Base-by-base conservation (phyloP, 805 yeast genomes). In the Yarrowia sp. region DNA sequence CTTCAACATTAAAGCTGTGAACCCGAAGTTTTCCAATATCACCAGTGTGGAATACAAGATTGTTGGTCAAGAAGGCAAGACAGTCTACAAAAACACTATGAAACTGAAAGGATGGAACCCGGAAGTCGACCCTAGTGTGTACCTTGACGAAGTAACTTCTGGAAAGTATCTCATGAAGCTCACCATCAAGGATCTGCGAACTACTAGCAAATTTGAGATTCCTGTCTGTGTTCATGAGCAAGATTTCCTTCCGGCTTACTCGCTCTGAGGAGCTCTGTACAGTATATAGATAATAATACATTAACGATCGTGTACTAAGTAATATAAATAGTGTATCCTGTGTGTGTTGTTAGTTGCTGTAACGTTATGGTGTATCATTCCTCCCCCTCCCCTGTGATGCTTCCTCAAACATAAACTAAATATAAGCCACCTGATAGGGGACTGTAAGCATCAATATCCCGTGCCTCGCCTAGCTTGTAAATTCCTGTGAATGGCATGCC, bases 401-500 rank as follows among this genome's bases (percentile, higher is more conserved):
- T 5, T 26, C 32, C 11, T 36, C 38, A 38, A 26, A 48, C 52
- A 15, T 43, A 41, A 16, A 68, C 55, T 7, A 68, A 42, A 46
- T 46, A 56, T 2, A 41, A 8, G 8, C 61, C 61, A 3, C 50
- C 52, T 2, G 40, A 43, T 15, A 45, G 19, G 5, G 48, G 59
- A 12, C 50, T 65, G 26, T 45, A 56, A 14, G 40, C 32, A 16
- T 45, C 38, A n/a, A 56, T 41, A 16, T 48, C 40, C 14, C 40
- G 16, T 2, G 48, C 48, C 12, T 42, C 52, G 8, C 48, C 49
- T 9, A 66, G 45, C 49, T 40, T 64, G 9, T 16, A 19, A 40
- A 42, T 56, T 12, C 50, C 69, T 5, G 55, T 22, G 11, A 36
- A 22, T 61, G 45, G 38, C 69, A 72, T 70, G 81, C 77, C 65